Base-by-base conservation (phyloP, 805 yeast genomes). In the Barnettozyma wickerhamii region DNA sequence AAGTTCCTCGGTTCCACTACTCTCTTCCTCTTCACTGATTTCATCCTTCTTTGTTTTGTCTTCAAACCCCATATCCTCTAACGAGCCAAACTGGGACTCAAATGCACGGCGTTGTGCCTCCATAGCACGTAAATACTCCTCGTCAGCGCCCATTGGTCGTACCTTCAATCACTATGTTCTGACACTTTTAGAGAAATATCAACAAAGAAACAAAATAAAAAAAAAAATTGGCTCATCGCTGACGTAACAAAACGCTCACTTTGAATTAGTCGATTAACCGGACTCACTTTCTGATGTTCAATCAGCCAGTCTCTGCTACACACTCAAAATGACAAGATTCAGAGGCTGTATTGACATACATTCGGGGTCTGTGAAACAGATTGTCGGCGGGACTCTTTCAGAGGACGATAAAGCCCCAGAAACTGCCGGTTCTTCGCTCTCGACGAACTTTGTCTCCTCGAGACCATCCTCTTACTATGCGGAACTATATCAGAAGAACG, bases 311-410 rank as follows among this genome's bases (percentile, higher is more conserved):
- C n/a, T n/a, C n/a, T n/a, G n/a, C n/a, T n/a, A n/a, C n/a, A n/a
- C n/a, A n/a, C n/a, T n/a, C 28, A 39, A 23, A 20, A 89, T 90
- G 96, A 90, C 96, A 0, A 72, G 73, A 38, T 93, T 87, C 64
- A 77, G 90, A 54, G 98, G 97, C 1, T 93, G 99, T 57, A 91
- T 93, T 29, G 99, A 93, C 59, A 80, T 93, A 43, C 99, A 93
- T 62, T 75, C 84, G 7, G 99, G 99, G 2, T 83, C 86, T 51
- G 99, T 93, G 46, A 93, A 93, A 56, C 99, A 93, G 60, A 93
- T 93, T 40, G 97, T 93, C 1, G 99, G 99, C 6, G 95, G 96
- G 0, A 84, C 96, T 0, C 68, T 93, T 17, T 69, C 73, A 0
- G 65, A 67, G 10, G 82, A 80, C 43, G 81, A 77, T 48, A 62